phyloP scores from a whole-genome alignment of 768 basidiomycete species.

The Podaxis sp. region DNA sequence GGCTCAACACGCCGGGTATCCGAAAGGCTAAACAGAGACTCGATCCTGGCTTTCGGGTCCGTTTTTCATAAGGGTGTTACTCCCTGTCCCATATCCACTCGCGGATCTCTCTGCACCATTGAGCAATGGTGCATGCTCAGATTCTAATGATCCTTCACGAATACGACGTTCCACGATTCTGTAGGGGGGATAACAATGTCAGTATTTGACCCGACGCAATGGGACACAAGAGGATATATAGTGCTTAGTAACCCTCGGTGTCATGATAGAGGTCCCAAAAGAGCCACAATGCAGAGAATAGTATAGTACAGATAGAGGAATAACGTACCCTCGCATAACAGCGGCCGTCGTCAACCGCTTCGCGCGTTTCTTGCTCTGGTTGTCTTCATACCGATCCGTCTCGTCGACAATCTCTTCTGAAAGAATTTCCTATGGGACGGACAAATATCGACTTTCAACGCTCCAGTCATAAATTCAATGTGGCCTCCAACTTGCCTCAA shows the following conservation, averaged over 20 bases:
- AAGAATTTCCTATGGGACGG: slow-evolving; percentile 71
- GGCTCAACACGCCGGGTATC: no score
- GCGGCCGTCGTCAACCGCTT: slow-evolving; percentile 69
- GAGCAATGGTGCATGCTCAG: not conserved
- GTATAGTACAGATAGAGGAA: not conserved
- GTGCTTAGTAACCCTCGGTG: slow-evolving; percentile 17
- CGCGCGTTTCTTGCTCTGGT: slow-evolving; percentile 74
- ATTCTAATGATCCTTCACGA: not conserved
- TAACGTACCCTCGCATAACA: slow-evolving; percentile 73
- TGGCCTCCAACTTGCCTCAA: slow-evolving; percentile 45
- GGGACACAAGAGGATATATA: not conserved
- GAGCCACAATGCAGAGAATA: not conserved
- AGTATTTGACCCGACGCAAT: not conserved
- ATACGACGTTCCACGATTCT: slow-evolving; percentile 52
- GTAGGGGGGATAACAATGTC: not conserved
- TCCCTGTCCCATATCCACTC: not conserved
- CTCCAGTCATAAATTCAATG: not conserved
- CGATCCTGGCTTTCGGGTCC: not conserved
- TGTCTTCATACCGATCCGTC: slow-evolving; percentile 88
- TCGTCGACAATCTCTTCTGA: slow-evolving; percentile 96
- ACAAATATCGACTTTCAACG: slow-evolving; percentile 8
- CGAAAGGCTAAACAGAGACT: not conserved
- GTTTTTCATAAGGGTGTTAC: not conserved
- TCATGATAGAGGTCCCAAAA: not conserved
- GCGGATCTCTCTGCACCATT: not conserved